A percentile compares a stretch with the other conserved stretches of the same genome.
These are phyloP conservation scores for Mimosa bimucronata DNA, from an alignment of 306 rosid species.

Conservation along the genomic window DNA sequence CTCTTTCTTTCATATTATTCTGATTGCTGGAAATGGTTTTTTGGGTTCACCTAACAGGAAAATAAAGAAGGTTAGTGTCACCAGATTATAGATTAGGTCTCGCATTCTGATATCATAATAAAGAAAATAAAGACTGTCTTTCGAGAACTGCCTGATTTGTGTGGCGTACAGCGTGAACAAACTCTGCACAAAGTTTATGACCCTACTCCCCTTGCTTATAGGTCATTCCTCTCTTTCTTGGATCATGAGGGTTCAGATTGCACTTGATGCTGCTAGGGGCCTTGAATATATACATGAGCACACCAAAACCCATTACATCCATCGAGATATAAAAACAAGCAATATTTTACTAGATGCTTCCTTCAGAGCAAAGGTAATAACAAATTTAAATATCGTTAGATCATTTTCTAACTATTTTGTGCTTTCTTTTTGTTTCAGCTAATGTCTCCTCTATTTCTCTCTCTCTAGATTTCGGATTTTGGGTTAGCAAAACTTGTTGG, in stretches of 20 bases:
- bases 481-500: constrained; percentile 97
- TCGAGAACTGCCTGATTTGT: constrained; percentile 18
- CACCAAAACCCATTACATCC: constrained; percentile 92
- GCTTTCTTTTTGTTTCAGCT: constrained; percentile 29
- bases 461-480: constrained; percentile 87
- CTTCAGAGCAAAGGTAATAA: constrained; percentile 83
- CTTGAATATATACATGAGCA: constrained; percentile 98
- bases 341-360: constrained; percentile 89
- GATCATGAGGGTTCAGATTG: constrained; percentile 96
- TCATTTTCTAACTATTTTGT: constrained; percentile 21
- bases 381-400: constrained; percentile 10
- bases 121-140: too few species aligned
- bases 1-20: not conserved
- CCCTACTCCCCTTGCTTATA: constrained; percentile 41
- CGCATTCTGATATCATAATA: not conserved
- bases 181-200: constrained; percentile 28
- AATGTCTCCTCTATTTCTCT: constrained; percentile 20
- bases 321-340: constrained; percentile 98
- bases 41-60: constrained; percentile 4
- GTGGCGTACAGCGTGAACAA: constrained; percentile 23
- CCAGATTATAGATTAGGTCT: constrained; percentile 6
- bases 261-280: constrained; percentile 93
- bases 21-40: constrained; percentile 1
- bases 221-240: constrained; percentile 96
- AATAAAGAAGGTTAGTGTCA: not conserved